phyloP scores from a whole-genome alignment of 1,284 basidiomycete genomes.

The Pisolithus thermaeus region DNA sequence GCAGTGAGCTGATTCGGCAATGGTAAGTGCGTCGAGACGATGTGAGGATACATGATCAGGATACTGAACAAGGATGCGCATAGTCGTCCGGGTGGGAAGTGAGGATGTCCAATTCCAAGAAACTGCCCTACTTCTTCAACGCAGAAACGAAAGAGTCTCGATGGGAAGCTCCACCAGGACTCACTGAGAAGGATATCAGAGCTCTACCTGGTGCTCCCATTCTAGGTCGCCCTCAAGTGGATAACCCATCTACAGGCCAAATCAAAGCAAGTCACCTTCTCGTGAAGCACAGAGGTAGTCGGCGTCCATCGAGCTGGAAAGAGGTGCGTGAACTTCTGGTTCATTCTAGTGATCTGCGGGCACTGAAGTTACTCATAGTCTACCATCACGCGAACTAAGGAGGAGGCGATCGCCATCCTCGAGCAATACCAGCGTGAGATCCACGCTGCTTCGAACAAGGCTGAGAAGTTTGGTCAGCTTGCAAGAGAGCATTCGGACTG shows the following conservation, averaged over 20 bases:
- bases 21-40: background rate
- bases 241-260: conserved; percentile 28
- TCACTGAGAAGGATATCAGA: conserved; percentile 59
- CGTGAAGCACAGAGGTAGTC: conserved; percentile 86
- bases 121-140: conserved; percentile 90
- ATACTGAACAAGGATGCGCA: conserved; percentile 13
- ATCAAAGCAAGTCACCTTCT: conserved; percentile 94
- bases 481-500: conserved; percentile 81
- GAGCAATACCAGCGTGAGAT: conserved; percentile 59
- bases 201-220: conserved; percentile 64
- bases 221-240: conserved; percentile 22
- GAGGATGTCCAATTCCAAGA: conserved; percentile 75
- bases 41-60: background rate
- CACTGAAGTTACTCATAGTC: conserved; percentile 36
- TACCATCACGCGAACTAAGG: conserved; percentile 85
- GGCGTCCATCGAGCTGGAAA: conserved; percentile 90
- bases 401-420: conserved; percentile 82
- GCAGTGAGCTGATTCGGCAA: background rate
- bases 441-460: conserved; percentile 38
- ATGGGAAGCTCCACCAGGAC: conserved; percentile 77
- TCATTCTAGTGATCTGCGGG: background rate
- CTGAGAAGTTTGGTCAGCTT: conserved; percentile 67
- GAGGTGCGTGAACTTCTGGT: conserved; percentile 53
- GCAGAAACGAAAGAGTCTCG: conserved; percentile 60
- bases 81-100: conserved; percentile 61